Base-by-base conservation (phyloP, 148 eudicot species). In the Amaranthus palmeri region DNA sequence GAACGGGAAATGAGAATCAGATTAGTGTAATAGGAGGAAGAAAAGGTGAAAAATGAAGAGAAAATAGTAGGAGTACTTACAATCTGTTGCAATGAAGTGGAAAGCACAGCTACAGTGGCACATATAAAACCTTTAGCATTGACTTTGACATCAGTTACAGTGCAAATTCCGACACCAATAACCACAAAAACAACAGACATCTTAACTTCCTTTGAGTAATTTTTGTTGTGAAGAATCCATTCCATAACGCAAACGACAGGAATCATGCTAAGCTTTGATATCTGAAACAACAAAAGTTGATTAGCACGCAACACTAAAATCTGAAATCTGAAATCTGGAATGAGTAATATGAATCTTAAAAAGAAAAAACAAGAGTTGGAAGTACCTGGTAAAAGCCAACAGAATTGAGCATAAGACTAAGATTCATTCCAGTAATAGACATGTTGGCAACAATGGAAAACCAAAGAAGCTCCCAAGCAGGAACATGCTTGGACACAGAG, bases 361-460 rank as follows among this genome's bases (percentile, higher is more conserved):
- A 25, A 25, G 36, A 25, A 47, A 46, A n/a, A 0, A 13, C 80
- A 68, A 74, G 36, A 25, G 36, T 25, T 25, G 36, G 36, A 25
- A 25, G 36, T 25, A 91, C 97, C 81, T 91, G 97, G 80, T 91
- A 91, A 81, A 89, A 91, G 61, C 97, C 97, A 63, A 91, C 97
- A 71, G 97, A 91, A 71, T 91, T 91, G 47, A 89, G 87, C 97
- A 91, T 91, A 70, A 91, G 89, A 72, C 95, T 91, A 10, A 91
- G 62, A 81, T 91, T 91, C 97, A 91, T 91, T 73, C 92, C 97
- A 14, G 93, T 87, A 65, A 91, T 91, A 7, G 97, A 91, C 79
- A 85, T 78, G 68, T 91, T 91, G 15, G 97, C 97, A 69, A 91
- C 91, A 72, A 91, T 62, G 13, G 93, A 87, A 78, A 91, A 91